phyloP scores from a whole-genome alignment of 257 asterid genomes.

The Solanum phureja region DNA sequence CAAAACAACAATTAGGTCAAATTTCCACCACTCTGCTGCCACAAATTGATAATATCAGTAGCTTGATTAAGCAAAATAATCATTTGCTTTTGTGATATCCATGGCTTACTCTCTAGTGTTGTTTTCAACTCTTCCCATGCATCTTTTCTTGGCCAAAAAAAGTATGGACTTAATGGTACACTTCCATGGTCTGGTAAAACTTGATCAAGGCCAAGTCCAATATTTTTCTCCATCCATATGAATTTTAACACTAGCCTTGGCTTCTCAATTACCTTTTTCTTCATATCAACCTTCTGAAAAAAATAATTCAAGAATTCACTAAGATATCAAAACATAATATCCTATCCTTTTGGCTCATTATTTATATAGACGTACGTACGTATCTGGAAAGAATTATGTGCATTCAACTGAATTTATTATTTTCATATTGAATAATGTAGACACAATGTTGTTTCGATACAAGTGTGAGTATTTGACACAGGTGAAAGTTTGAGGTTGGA shows the following conservation, averaged over 20 bases:
- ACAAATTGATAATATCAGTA: slow-evolving; percentile 41
- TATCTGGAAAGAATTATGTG: no score
- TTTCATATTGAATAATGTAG: neutral
- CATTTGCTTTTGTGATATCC: slow-evolving; percentile 47
- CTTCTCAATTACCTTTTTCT: slow-evolving; percentile 16
- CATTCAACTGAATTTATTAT: neutral
- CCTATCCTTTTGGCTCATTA: neutral
- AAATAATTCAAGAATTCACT: neutral
- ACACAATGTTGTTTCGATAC: neutral
- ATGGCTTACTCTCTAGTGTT: slow-evolving; percentile 33
- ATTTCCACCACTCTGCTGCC: slow-evolving; percentile 51
- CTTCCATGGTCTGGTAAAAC: slow-evolving; percentile 30
- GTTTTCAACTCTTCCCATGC: slow-evolving; percentile 49
- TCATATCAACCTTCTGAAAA: slow-evolving; percentile 12
- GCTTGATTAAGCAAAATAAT: slow-evolving; percentile 46
- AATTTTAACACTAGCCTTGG: slow-evolving; percentile 36
- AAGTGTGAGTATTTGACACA: neutral
- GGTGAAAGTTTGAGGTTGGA: neutral
- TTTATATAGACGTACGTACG: neutral
- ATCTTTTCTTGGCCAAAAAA: slow-evolving; percentile 48
- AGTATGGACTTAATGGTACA: slow-evolving; percentile 37
- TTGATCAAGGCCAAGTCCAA: slow-evolving; percentile 35
- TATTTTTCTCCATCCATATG: slow-evolving; percentile 51
- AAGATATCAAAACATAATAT: neutral
- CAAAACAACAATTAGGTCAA: slow-evolving; percentile 10